Base-by-base conservation (phyloP, 2,329 filamentous ascomycete species). In the Talaromyces rugulosus region DNA sequence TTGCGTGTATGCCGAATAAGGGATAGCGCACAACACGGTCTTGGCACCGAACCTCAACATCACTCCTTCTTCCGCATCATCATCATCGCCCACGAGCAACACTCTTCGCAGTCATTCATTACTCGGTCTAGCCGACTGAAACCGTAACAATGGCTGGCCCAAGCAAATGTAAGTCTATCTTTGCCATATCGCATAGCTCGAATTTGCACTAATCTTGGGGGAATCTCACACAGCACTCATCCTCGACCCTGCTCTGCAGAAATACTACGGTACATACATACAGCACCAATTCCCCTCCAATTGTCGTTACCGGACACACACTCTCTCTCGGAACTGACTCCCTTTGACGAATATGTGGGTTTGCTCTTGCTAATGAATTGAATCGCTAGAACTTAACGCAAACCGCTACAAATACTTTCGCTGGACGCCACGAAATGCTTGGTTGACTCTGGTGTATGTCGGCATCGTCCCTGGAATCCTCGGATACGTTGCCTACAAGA, bases 341-440 rank as follows among this genome's bases (percentile, higher is more conserved):
- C 42, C 53, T 44, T 12, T 56, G 12, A 40, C 8, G 18, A 4
- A 8, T 36, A 12, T 12, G 8, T 27, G 11, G 3, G 1, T 27
- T 47, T 47, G 5, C 18, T 11, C 44, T 23, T 23, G 11, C 23
- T 51, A 27, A 27, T 47, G 18, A 27, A 18, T 27, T 27, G 18
- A 18, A 12, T 3, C 11, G 12, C 14, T 71, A 96, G 93, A 89
- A 76, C 90, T 97, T 87, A 86, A 85, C 72, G 82, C 85, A 72
- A 92, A 91, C 82, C 89, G 95, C 68, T 89, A 93, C 85, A 92
- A 92, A 80, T 96, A 91, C 85, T 99, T 98, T 85, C 86, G 92
- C 77, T 98, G 92, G 91, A 98, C 90, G 40, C 85, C 87, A 58
- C 85, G 90, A 72, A 96, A 92, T 53, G 92, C 91, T 33, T 87